A percentile compares a stretch with the other conserved stretches of the same genome.
These are phyloP conservation scores for Hypoxylon sp. DNA, from an alignment of 2,329 filamentous ascomycete genomes.

Conservation along the genomic window DNA sequence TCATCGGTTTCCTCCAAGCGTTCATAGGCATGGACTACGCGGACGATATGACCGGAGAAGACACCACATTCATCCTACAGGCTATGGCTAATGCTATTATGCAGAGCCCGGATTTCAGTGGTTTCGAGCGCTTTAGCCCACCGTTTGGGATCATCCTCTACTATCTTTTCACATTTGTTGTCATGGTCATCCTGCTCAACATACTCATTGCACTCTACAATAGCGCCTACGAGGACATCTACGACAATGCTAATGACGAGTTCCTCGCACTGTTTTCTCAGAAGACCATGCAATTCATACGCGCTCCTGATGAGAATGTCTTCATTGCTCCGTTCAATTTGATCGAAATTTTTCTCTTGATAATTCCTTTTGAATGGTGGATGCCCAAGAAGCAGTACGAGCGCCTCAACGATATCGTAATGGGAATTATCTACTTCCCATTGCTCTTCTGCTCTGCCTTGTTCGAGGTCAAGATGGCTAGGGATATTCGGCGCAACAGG, in stretches of 20 bases:
- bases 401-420: conserved; percentile 87
- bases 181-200: conserved; percentile 94
- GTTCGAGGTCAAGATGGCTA: conserved; percentile 76
- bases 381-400: conserved; percentile 81
- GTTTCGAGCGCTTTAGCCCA: conserved; percentile 90
- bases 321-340: conserved; percentile 97
- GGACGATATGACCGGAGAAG: conserved; percentile 77
- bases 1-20: conserved; percentile 90
- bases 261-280: conserved; percentile 93
- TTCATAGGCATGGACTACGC: conserved; percentile 93
- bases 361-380: conserved; percentile 96
- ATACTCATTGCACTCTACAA: conserved; percentile 98
- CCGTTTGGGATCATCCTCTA: conserved; percentile 96
- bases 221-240: conserved; percentile 94
- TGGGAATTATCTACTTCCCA: conserved; percentile 88
- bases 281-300: conserved; percentile 96
- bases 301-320: conserved; percentile 97
- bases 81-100: conserved; percentile 92
- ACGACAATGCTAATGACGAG: conserved; percentile 93
- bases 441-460: conserved; percentile 83
- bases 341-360: conserved; percentile 85
- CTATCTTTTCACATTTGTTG: conserved; percentile 97
- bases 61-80: conserved; percentile 81
- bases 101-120: conserved; percentile 89
- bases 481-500: conserved; percentile 79